These are phyloP conservation scores for Maudiozyma turicensis DNA, from an alignment of 805 yeast species.

Conservation along the genomic window DNA sequence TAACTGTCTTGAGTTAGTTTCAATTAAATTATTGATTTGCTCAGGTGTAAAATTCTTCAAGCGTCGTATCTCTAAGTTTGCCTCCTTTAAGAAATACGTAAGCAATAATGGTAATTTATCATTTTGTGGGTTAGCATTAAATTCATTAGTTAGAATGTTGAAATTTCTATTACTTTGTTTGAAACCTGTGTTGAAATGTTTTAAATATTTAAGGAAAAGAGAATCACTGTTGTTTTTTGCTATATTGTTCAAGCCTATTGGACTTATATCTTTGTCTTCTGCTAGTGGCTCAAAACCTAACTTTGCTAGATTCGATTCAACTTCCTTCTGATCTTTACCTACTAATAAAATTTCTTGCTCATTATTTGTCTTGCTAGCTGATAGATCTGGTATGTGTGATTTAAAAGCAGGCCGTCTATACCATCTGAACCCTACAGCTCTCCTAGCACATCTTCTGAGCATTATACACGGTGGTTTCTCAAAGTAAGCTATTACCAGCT, in stretches of 20 bases:
- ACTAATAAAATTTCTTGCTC: constrained; percentile 1
- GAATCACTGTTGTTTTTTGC: background rate
- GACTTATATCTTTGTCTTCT: background rate
- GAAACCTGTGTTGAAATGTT: constrained; percentile 16
- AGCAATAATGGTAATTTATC: constrained; percentile 10
- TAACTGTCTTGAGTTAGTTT: background rate
- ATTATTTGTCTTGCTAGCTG: background rate
- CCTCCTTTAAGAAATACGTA: constrained; percentile 17
- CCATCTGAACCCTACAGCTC: background rate
- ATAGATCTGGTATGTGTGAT: background rate
- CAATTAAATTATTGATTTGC: constrained; percentile 4
- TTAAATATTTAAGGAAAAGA: constrained; percentile 16
- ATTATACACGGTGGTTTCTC: background rate
- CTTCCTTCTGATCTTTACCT: constrained; percentile 3
- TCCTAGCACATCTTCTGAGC: background rate
- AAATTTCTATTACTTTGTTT: constrained; percentile 18
- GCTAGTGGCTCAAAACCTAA: constrained; percentile 1
- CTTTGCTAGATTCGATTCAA: constrained; percentile 1
- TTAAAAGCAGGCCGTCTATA: background rate
- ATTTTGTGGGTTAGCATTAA: background rate
- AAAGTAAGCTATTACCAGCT: too few species aligned
- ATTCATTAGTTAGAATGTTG: constrained; percentile 6
- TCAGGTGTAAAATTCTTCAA: constrained; percentile 10
- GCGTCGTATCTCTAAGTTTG: constrained; percentile 17
- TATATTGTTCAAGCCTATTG: background rate